These are phyloP conservation scores for Penicillium digitatum DNA, from an alignment of 2,329 filamentous ascomycete genomes.

Conservation along the genomic window DNA sequence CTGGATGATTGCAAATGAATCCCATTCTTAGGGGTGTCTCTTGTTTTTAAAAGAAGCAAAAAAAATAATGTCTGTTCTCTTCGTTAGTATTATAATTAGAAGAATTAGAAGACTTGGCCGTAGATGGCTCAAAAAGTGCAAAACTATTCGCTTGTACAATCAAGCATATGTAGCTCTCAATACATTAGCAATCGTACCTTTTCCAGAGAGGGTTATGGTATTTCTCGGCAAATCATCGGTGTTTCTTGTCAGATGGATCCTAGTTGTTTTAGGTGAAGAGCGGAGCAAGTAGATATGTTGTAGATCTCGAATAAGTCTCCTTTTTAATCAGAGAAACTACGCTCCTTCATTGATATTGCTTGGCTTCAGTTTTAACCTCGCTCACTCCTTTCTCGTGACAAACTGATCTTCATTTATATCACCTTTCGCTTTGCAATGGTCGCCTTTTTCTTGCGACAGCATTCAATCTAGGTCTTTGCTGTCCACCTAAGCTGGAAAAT, in stretches of 20 bases:
- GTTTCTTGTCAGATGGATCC: background rate
- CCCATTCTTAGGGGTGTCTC: too few species aligned
- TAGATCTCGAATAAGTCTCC: background rate
- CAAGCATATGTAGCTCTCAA: too few species aligned
- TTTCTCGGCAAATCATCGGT: background rate
- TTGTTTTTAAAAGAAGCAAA: too few species aligned
- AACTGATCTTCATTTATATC: background rate
- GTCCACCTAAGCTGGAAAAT: constrained; percentile 16
- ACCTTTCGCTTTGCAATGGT: background rate
- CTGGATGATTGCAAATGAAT: too few species aligned
- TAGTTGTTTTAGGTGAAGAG: background rate
- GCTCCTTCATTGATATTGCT: background rate
- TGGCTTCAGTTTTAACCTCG: background rate
- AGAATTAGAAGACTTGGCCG: background rate
- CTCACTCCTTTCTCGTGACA: background rate
- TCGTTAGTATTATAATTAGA: background rate
- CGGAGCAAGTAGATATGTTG: background rate
- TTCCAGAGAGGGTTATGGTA: background rate
- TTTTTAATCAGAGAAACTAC: background rate
- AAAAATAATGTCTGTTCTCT: background rate
- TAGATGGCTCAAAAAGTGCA: too few species aligned
- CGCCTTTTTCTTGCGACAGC: background rate
- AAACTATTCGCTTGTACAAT: too few species aligned
- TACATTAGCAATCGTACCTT: too few species aligned
- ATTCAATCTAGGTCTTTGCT: constrained; percentile 7